These are phyloP conservation scores for Vachellia pachyceras DNA, from an alignment of 306 rosid species.

Conservation along the genomic window DNA sequence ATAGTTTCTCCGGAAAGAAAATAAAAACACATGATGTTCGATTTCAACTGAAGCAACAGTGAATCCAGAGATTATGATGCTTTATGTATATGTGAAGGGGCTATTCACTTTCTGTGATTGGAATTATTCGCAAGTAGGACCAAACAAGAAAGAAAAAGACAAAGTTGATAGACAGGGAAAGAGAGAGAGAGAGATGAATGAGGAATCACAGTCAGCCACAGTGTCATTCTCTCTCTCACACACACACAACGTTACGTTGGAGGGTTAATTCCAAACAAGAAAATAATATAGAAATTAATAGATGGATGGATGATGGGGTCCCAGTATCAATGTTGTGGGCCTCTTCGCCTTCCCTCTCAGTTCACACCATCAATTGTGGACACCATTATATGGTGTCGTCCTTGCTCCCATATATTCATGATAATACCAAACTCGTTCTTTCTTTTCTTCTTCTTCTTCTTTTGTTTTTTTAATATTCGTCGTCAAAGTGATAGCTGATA, in stretches of 20 bases:
- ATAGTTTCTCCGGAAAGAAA: not conserved
- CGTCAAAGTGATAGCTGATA: conserved; percentile 57
- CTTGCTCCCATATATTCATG: conserved; percentile 43
- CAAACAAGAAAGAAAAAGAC: conserved; percentile 32
- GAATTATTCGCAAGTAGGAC: not conserved
- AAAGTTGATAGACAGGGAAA: conserved; percentile 32
- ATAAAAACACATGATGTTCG: not conserved
- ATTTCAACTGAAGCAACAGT: not conserved
- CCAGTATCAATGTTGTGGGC: conserved; percentile 27
- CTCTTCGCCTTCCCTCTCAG: not conserved
- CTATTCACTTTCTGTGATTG: conserved; percentile 14
- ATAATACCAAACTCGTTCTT: conserved; percentile 46
- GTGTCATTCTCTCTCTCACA: conserved; percentile 35
- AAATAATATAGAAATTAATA: not conserved
- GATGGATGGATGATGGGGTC: conserved; percentile 18
- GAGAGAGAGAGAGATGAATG: not conserved
- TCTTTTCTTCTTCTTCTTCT: not conserved
- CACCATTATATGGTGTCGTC: conserved; percentile 44
- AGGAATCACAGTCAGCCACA: conserved; percentile 15
- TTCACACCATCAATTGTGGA: conserved; percentile 13
- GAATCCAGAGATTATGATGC: not conserved
- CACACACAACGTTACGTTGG: conserved; percentile 31
- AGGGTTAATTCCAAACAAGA: conserved; percentile 35
- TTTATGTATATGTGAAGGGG: not conserved
- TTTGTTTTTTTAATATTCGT: conserved; percentile 29